Evolutionary conservation across 1,284 basidiomycete genomes (phyloP), one percentile per base, ranked within the genome.

Genomic region (Trametes sp.): DNA sequence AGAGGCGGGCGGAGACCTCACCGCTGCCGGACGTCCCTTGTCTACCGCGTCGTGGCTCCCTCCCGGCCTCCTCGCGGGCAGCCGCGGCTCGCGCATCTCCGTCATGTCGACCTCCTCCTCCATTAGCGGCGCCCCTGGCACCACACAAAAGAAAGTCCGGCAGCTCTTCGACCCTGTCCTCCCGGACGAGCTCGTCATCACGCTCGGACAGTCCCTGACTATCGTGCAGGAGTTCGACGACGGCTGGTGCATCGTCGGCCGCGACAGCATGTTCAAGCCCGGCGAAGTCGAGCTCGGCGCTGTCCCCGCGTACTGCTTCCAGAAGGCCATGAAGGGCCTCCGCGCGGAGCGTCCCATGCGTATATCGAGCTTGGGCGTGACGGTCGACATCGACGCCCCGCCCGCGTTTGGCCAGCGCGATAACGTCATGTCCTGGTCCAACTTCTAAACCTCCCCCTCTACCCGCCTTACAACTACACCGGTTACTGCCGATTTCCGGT

Each of bases 241-340:
- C 63, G 90, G 89, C 2, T 93, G 90, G 90, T 90, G 87, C 71
- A 80, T 90, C 61, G 88, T 90, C 54, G 85, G 84, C 19, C 78
- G 87, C 36, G 82, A 87, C 60, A 77, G 77, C 65, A 70, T 82
- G 51, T 79, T 82, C 75, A 79, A 78, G 29, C 70, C 73, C 9
- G 79, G 80, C 50, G 78, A 85, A 44, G 75, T 87, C 52, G 86
- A 88, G 70, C 75, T 90, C 33, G 90, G 90, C 33, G 82, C 88
- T 21, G 84, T 90, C 2, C 90, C 90, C 5, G 83, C 87, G 6
- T 92, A 90, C 88, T 86, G 83, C 70, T 91, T 92, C 79, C 67
- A 86, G 67, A 86, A 85, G 70, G 83, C 86, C 38, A 78, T 83
- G 45, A 83, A 85, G 62, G 87, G 86, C 3, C 76, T 87, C 57